Evolutionary conservation across 495 filamentous ascomycete genomes (phyloP).

Genomic region (Cetradonia linearis): DNA sequence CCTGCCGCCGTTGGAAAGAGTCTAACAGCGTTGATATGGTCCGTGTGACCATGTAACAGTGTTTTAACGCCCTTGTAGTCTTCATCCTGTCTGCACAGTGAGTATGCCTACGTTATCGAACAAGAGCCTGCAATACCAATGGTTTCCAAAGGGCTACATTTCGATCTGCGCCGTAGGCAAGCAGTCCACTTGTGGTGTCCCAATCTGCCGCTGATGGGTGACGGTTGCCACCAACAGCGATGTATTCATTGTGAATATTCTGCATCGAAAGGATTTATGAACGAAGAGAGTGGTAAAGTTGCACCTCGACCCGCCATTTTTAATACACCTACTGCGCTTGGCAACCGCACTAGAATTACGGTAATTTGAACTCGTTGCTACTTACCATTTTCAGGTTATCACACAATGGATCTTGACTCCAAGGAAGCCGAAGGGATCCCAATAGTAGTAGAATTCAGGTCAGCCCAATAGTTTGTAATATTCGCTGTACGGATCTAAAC

Average conservation of each 20-base stretch:
- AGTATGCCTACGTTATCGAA: conserved; percentile 2
- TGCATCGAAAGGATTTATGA: conserved; percentile 29
- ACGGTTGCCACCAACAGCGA: conserved; percentile 80
- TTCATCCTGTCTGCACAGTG: conserved; percentile 33
- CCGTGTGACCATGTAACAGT: conserved; percentile 71
- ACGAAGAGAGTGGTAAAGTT: not conserved
- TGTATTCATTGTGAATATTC: conserved; percentile 46
- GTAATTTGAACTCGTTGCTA: not conserved
- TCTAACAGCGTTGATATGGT: conserved; percentile 72
- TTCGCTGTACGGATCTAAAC: conserved; percentile 10
- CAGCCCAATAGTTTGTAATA: conserved; percentile 24
- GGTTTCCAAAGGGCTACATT: conserved; percentile 88
- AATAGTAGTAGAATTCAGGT: conserved; percentile 70
- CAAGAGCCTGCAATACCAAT: conserved; percentile 39
- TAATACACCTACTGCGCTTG: not conserved
- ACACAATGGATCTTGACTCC: not conserved
- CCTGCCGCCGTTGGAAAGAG: conserved; percentile 52
- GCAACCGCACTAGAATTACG: not conserved
- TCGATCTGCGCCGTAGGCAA: conserved; percentile 82
- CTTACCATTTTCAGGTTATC: not conserved
- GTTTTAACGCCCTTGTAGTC: conserved; percentile 48
- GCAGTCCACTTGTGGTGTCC: conserved; percentile 55
- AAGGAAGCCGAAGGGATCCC: conserved; percentile 29
- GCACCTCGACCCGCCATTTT: not conserved
- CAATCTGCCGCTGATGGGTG: conserved; percentile 87